Evolutionary conservation across 768 basidiomycete species (phyloP).

Genomic region (Pholiota conissans): DNA sequence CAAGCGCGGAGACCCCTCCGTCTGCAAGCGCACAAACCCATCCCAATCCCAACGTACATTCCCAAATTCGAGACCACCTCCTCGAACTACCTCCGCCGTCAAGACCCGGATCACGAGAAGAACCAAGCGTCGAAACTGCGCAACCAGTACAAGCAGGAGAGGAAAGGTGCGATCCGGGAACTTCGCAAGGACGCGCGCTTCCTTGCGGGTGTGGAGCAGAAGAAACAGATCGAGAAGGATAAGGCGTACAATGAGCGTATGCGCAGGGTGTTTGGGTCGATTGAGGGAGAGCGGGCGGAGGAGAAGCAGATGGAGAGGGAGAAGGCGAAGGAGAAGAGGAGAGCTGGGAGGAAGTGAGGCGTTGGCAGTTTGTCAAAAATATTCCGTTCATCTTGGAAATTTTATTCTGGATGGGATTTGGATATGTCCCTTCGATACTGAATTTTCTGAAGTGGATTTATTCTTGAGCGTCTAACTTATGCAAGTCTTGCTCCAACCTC

Average conservation of each 20-base stretch:
- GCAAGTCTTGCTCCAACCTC: background rate
- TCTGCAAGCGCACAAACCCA: slow-evolving; percentile 93
- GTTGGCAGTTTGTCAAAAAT: background rate
- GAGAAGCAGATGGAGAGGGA: slow-evolving; percentile 90
- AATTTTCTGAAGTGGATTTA: background rate
- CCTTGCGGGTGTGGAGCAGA: slow-evolving; percentile 85
- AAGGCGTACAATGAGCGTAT: slow-evolving; percentile 75
- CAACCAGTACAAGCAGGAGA: slow-evolving; percentile 89
- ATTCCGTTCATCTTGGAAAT: background rate
- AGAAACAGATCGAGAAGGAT: slow-evolving; percentile 86
- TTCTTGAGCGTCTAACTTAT: background rate
- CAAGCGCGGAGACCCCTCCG: slow-evolving; percentile 76
- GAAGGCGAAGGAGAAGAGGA: slow-evolving; percentile 73
- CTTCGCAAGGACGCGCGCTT: slow-evolving; percentile 94
- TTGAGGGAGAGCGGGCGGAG: slow-evolving; percentile 90
- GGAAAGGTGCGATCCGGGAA: slow-evolving; percentile 95
- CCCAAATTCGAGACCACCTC: slow-evolving; percentile 87
- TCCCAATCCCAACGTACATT: slow-evolving; percentile 90
- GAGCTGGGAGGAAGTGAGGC: slow-evolving; percentile 70
- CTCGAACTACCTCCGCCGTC: slow-evolving; percentile 73
- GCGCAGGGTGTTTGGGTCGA: slow-evolving; percentile 74
- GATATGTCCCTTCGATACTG: background rate
- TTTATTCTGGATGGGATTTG: background rate
- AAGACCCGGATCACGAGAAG: slow-evolving; percentile 91
- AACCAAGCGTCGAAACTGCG: slow-evolving; percentile 86